phyloP scores from a whole-genome alignment of 208 protist genomes.

The Blastocrithidia nonstop region DNA sequence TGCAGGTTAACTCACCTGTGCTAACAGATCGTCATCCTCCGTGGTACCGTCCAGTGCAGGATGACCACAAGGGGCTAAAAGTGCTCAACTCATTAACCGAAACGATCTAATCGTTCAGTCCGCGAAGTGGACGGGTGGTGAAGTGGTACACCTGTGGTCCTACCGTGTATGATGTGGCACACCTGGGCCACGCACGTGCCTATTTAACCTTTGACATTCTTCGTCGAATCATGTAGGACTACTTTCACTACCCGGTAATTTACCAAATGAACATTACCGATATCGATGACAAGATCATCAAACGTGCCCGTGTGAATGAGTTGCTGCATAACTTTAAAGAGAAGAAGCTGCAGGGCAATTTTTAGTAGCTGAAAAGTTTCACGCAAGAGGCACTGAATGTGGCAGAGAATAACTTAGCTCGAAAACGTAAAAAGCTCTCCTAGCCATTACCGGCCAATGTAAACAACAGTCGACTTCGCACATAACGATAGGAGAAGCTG shows the following conservation, averaged over 20 bases:
- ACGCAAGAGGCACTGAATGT: conserved; percentile 25
- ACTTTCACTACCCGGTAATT: conserved; percentile 88
- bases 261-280: conserved; percentile 98
- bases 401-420: conserved; percentile 13
- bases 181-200: conserved; percentile 97
- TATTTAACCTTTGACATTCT: conserved; percentile 98
- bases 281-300: conserved; percentile 99
- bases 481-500: conserved; percentile 68
- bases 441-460: conserved; percentile 19
- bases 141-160: conserved; percentile 97
- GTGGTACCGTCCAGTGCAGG: conserved; percentile 48
- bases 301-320: conserved; percentile 80
- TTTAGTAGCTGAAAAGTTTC: conserved; percentile 28
- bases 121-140: conserved; percentile 39
- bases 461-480: conserved; percentile 25
- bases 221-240: conserved; percentile 92
- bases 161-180: conserved; percentile 93
- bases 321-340: conserved; percentile 65
- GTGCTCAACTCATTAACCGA: conserved; percentile 83
- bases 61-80: conserved; percentile 15
- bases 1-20: conserved; percentile 20
- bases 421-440: conserved; percentile 17
- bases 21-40: conserved; percentile 46
- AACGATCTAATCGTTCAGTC: conserved; percentile 47
- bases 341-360: conserved; percentile 11